Base-by-base conservation (phyloP, 495 filamentous ascomycete species). In the Neurospora tetrasperma region DNA sequence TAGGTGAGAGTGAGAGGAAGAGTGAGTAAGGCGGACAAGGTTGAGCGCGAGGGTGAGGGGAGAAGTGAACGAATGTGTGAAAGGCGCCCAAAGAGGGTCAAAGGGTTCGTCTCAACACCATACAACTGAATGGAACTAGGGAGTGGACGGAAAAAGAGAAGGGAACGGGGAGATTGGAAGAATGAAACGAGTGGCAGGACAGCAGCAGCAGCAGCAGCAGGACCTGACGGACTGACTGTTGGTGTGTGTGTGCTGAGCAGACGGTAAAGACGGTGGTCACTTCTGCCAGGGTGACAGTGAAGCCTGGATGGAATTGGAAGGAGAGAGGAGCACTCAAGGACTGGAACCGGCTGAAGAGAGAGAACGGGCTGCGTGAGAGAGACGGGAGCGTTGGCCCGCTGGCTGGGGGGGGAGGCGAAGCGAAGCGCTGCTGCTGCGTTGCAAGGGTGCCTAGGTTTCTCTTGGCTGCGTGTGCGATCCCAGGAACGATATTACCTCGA, bases 11-110 rank as follows among this genome's bases (percentile, higher is more conserved):
- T 71, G 71, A 44, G 73, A 72, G 48, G 35, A 76, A 71, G 71
- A 74, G 76, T 74, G 77, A 73, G 73, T 74, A 73, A 39, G 39
- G 39, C 35, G 6, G 71, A 75, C 70, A 77, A 75, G 72, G 43
- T 68, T 70, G 71, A 71, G 54, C 69, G 54, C 71, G 66, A 69
- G 59, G 69, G 54, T 59, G 42, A 48, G 31, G 42, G 42, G 31
- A 31, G 38, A 68, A 69, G 27, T 38, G 54, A 69, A 40, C 68
- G 68, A 42, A 69, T 44, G 72, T 43, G 48, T 43, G n/a, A 39
- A 73, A 20, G 70, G 72, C 71, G 46, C 38, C 69, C 69, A 74
- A 70, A 72, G 73, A 31, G 72, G 71, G 68, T 62, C 72, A 69
- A 73, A 69, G 73, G 72, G 62, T 31, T 62, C 27, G 27, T 31